Evolutionary conservation across 441 rosid genomes (phyloP).

Genomic region (Pelargonium cotyledonis): DNA sequence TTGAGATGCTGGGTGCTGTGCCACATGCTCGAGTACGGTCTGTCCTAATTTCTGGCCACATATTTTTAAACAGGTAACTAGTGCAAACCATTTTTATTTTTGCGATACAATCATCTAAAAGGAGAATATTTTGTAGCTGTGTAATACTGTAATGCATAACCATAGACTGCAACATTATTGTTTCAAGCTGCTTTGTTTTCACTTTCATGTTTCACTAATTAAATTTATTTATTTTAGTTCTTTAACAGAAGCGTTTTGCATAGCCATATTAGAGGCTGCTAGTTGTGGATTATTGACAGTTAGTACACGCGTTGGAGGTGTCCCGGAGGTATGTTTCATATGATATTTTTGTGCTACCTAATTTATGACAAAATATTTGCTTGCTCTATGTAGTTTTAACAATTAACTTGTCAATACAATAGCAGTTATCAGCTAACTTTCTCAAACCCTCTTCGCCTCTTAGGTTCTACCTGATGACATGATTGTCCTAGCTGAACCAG

Average conservation of each 20-base stretch:
- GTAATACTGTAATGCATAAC: not conserved
- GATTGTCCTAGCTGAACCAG: constrained; percentile 95
- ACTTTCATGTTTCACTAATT: not conserved
- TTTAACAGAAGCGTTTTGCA: constrained; percentile 96
- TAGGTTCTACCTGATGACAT: constrained; percentile 87
- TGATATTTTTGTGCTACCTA: constrained; percentile 10
- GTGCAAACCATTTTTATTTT: not conserved
- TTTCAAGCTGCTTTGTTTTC: not conserved
- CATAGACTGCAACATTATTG: not conserved
- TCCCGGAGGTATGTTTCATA: constrained; percentile 69
- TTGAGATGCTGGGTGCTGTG: constrained; percentile 92
- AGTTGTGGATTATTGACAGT: constrained; percentile 94
- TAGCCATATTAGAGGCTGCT: constrained; percentile 96
- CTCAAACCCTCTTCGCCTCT: not conserved
- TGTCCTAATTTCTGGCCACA: constrained; percentile 82
- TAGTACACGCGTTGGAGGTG: constrained; percentile 95
- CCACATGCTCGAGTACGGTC: constrained; percentile 87
- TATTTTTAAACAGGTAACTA: constrained; percentile 82
- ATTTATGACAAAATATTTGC: not conserved
- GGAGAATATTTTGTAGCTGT: not conserved
- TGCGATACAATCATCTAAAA: not conserved
- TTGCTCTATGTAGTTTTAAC: not conserved
- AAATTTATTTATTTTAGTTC: constrained; percentile 41
- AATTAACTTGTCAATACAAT: not conserved
- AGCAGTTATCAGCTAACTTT: not conserved